Conservation (phyloP, 108 stramenopile genomes). For the Pseudonitzschia pungens region DNA sequence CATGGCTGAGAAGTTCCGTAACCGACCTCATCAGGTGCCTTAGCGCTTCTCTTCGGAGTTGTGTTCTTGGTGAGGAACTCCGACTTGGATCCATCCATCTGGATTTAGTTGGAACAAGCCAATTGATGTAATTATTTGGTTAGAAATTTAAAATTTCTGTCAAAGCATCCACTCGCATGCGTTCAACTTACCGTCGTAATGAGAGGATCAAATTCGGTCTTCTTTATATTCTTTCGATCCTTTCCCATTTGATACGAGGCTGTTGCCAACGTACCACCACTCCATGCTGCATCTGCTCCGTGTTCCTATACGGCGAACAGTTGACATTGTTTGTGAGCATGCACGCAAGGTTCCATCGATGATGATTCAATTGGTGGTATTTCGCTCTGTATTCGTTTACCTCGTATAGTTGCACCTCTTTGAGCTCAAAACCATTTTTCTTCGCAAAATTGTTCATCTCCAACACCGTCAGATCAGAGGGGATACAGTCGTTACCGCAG, state of each 20-base stretch:
- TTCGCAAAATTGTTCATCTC: conserved; percentile 28
- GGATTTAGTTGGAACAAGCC: background rate
- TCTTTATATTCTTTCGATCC: conserved; percentile 10
- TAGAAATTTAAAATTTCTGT: too few relatives aligned
- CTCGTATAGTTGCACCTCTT: conserved; percentile 22
- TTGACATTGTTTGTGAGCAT: background rate
- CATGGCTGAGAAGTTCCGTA: conserved; percentile 30
- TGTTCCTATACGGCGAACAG: conserved; percentile 7
- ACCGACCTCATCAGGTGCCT: conserved; percentile 17
- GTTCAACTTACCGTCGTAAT: conserved; percentile 16
- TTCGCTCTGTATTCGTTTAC: background rate
- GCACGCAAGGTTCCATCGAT: background rate
- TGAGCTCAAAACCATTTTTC: conserved; percentile 22
- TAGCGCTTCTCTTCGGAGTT: conserved; percentile 21
- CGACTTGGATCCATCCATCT: conserved; percentile 30
- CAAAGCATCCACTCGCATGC: background rate
- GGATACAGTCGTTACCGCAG: conserved; percentile 87
- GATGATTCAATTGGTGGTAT: background rate
- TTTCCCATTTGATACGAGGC: conserved; percentile 35
- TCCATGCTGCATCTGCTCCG: conserved; percentile 28
- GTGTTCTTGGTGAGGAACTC: conserved; percentile 26
- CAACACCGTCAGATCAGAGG: conserved; percentile 72
- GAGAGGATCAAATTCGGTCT: conserved; percentile 30
- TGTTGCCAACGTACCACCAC: conserved; percentile 35
- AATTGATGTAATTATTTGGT: too few relatives aligned